Percentiles rank a stretch among this genome's conserved stretches.
These are phyloP conservation scores for Aureobasidium lini DNA, from an alignment of 2,329 filamentous ascomycete genomes.

Conservation along the genomic window DNA sequence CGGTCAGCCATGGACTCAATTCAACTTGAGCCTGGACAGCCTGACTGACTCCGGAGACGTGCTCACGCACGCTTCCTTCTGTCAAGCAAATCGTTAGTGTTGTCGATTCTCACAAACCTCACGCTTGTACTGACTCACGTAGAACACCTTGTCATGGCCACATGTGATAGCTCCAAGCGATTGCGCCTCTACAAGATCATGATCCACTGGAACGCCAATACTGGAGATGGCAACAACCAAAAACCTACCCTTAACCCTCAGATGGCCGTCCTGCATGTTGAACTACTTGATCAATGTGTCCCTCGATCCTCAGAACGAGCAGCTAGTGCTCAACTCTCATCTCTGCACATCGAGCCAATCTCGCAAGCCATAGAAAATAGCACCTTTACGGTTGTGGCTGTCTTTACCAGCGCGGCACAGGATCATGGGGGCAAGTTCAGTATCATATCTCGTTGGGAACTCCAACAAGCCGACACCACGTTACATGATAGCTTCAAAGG, in stretches of 20 bases:
- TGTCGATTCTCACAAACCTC: no score
- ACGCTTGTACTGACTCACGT: not conserved
- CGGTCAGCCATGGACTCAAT: conserved; percentile 64
- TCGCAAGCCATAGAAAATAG: conserved; percentile 6
- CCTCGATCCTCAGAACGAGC: conserved; percentile 9
- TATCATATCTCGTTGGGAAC: conserved; percentile 75
- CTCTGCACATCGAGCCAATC: conserved; percentile 21
- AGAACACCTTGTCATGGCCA: conserved; percentile 55
- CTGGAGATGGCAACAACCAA: conserved; percentile 13
- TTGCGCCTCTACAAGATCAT: conserved; percentile 66
- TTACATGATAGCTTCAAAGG: conserved; percentile 32
- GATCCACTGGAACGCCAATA: conserved; percentile 62
- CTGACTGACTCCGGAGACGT: conserved; percentile 52
- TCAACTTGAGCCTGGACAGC: conserved; percentile 65
- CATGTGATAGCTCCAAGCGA: conserved; percentile 63
- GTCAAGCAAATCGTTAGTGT: conserved; percentile 31
- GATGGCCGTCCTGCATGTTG: conserved; percentile 6
- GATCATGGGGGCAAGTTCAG: conserved; percentile 44
- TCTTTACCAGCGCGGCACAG: conserved; percentile 57
- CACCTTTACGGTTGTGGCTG: conserved; percentile 54
- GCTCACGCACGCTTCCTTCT: conserved; percentile 60
- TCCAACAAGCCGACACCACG: conserved; percentile 43
- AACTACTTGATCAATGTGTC: conserved; percentile 5
- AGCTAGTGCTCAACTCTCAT: conserved; percentile 62
- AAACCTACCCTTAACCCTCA: not conserved